Conservation (phyloP, 306 rosid genomes). For the Cucurbita maxima region DNA sequence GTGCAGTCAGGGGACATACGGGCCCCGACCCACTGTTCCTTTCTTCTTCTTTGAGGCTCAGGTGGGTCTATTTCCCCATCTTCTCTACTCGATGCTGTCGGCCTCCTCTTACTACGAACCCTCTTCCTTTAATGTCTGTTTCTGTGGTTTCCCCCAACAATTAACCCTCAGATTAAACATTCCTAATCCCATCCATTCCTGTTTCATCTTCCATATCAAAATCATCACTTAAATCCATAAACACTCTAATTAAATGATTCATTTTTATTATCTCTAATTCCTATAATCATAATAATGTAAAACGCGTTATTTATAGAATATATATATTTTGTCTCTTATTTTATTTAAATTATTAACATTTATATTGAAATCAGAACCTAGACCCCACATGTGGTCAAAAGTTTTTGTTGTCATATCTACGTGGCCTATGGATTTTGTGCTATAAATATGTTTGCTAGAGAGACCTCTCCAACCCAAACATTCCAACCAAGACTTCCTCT, state of each 20-base stretch:
- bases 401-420: background rate
- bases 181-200: background rate
- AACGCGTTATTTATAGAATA: background rate
- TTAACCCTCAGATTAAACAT: background rate
- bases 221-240: background rate
- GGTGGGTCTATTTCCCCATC: conserved; percentile 48
- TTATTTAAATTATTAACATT: background rate
- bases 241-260: background rate
- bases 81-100: conserved; percentile 50
- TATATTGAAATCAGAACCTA: background rate
- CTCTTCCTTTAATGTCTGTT: background rate
- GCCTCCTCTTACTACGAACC: background rate
- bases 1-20: background rate
- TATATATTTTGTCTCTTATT: conserved; percentile 2
- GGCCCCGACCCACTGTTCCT: background rate
- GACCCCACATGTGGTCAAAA: conserved; percentile 13
- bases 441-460: conserved; percentile 17
- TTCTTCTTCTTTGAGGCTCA: background rate
- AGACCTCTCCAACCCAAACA: conserved; percentile 18
- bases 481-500: background rate
- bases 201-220: background rate
- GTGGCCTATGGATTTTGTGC: background rate
- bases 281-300: too few relatives aligned
- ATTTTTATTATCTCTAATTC: background rate
- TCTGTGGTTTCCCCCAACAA: background rate